These are phyloP conservation scores for Paramecium bursaria DNA, from an alignment of 73 alveolate genomes.

Conservation along the genomic window DNA sequence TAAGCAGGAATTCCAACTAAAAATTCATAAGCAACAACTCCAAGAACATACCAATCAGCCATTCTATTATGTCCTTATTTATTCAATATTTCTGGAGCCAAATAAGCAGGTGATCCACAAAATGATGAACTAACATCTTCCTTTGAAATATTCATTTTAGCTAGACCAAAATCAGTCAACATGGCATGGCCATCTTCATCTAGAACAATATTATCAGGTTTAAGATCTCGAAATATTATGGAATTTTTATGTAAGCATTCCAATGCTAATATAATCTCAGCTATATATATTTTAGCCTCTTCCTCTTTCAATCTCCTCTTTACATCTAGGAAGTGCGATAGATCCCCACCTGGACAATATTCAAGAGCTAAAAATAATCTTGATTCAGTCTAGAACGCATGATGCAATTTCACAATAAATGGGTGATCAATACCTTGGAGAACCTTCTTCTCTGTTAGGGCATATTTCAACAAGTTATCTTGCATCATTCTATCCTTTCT, in stretches of 20 bases:
- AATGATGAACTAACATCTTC: conserved; percentile 81
- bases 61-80: conserved; percentile 92
- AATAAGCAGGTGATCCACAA: conserved; percentile 93
- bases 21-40: conserved; percentile 94
- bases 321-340: conserved; percentile 82
- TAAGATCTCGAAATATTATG: conserved; percentile 92
- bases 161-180: conserved; percentile 94
- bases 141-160: conserved; percentile 83
- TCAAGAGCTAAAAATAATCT: conserved; percentile 79
- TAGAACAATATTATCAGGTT: conserved; percentile 94
- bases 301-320: conserved; percentile 90
- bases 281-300: conserved; percentile 84
- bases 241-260: conserved; percentile 89
- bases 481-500: conserved; percentile 88
- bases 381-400: conserved; percentile 83
- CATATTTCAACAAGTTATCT: conserved; percentile 88
- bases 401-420: conserved; percentile 91
- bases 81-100: conserved; percentile 93
- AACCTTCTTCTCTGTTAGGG: conserved; percentile 91
- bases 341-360: conserved; percentile 90
- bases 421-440: conserved; percentile 88
- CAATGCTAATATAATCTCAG: conserved; percentile 89
- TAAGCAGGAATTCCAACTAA: conserved; percentile 91
- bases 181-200: conserved; percentile 95
- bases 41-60: conserved; percentile 96